These are phyloP conservation scores for Pyricularia grisea DNA, from an alignment of 2,329 filamentous ascomycete genomes.

Conservation along the genomic window DNA sequence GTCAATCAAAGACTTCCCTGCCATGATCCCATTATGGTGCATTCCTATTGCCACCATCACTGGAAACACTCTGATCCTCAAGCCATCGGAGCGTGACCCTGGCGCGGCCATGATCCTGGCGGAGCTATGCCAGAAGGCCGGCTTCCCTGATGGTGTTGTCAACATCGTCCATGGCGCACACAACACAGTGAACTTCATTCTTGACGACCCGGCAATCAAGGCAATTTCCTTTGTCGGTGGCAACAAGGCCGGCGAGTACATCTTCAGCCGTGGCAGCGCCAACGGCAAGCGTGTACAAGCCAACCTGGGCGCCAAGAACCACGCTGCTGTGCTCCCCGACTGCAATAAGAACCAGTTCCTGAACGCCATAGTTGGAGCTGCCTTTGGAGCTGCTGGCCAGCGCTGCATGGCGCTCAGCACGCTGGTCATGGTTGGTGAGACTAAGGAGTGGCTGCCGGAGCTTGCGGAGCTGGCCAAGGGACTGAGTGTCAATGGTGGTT, in stretches of 20 bases:
- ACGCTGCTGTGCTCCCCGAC: conserved; percentile 74
- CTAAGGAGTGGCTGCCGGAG: conserved; percentile 72
- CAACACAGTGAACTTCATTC: conserved; percentile 75
- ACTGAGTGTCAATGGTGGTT: conserved; percentile 69
- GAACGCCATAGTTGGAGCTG: conserved; percentile 74
- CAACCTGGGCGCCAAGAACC: conserved; percentile 83
- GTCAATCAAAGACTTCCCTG: conserved; percentile 61
- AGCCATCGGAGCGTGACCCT: conserved; percentile 79
- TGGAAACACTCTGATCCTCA: conserved; percentile 76
- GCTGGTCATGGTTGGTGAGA: conserved; percentile 75
- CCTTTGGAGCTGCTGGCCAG: conserved; percentile 78
- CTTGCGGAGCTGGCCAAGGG: conserved; percentile 66
- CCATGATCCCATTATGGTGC: conserved; percentile 89
- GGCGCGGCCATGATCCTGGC: conserved; percentile 79
- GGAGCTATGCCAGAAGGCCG: conserved; percentile 69
- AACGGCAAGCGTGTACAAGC: conserved; percentile 85
- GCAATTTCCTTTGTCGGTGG: conserved; percentile 78
- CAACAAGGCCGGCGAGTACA: conserved; percentile 86
- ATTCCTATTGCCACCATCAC: conserved; percentile 78
- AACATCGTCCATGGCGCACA: conserved; percentile 77
- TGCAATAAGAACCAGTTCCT: conserved; percentile 86
- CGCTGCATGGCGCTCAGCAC: conserved; percentile 82
- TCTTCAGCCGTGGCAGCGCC: conserved; percentile 67
- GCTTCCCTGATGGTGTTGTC: conserved; percentile 72
- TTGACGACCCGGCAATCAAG: conserved; percentile 79